These are phyloP conservation scores for Populus nigra DNA, from an alignment of 345 rosid species.

Conservation along the genomic window DNA sequence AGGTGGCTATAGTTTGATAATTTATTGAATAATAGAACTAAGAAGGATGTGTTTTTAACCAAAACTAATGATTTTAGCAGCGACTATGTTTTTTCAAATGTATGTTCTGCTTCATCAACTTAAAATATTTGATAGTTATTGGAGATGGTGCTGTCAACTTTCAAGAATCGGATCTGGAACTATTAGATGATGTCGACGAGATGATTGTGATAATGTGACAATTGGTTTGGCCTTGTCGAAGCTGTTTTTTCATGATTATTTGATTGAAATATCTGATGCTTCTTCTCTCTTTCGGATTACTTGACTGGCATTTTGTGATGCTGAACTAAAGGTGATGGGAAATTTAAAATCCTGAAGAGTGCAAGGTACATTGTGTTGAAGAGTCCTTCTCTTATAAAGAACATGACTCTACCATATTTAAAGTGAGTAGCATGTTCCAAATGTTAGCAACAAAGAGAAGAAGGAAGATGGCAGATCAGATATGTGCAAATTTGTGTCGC, in stretches of 20 bases:
- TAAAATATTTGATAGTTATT: constrained; percentile 47
- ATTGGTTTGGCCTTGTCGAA: not conserved
- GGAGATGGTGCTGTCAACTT: constrained; percentile 88
- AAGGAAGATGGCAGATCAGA: no score
- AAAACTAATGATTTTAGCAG: not conserved
- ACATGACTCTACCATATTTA: constrained; percentile 87
- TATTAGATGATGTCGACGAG: constrained; percentile 68
- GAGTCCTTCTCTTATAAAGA: constrained; percentile 78
- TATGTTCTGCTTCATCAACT: constrained; percentile 1
- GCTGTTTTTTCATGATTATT: not conserved
- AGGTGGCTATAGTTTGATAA: not conserved
- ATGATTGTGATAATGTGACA: constrained; percentile 64
- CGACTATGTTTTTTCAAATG: no score
- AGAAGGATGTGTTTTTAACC: no score
- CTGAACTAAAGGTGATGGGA: constrained; percentile 72
- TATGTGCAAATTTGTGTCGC: no score
- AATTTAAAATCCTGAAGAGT: constrained; percentile 71
- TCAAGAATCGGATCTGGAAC: constrained; percentile 71
- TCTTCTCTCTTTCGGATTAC: not conserved
- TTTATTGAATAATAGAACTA: not conserved
- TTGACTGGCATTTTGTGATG: constrained; percentile 61
- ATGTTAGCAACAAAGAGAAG: no score
- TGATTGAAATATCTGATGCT: not conserved
- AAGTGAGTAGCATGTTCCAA: constrained; percentile 45
- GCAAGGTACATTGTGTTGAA: constrained; percentile 67